These are phyloP conservation scores for Begonia peltatifolia DNA, from an alignment of 306 rosid genomes.

Conservation along the genomic window DNA sequence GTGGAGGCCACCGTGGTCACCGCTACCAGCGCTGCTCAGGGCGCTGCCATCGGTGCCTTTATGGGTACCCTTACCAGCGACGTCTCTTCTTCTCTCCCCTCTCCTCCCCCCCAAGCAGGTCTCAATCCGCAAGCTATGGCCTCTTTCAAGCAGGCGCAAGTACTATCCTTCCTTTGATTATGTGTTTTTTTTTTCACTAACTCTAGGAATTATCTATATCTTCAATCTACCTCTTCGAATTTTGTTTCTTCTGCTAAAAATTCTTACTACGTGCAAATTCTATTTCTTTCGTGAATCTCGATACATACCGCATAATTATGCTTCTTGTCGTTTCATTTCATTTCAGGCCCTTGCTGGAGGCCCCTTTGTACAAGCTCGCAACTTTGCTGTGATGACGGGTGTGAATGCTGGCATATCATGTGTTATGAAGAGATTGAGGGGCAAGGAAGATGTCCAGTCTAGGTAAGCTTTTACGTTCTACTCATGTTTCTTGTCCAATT, in stretches of 20 bases:
- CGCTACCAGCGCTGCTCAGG: conserved; percentile 77
- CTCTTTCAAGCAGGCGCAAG: conserved; percentile 92
- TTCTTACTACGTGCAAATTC: too few relatives aligned
- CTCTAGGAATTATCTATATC: background rate
- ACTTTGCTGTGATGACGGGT: conserved; percentile 97
- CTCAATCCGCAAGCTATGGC: conserved; percentile 86
- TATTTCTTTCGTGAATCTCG: too few relatives aligned
- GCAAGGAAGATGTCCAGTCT: conserved; percentile 88
- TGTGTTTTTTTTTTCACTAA: conserved; percentile 1
- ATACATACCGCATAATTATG: too few relatives aligned
- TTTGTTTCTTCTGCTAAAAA: too few relatives aligned
- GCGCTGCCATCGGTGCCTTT: conserved; percentile 73
- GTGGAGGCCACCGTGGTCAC: conserved; percentile 89
- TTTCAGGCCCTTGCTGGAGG: conserved; percentile 85
- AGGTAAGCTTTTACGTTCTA: conserved; percentile 31
- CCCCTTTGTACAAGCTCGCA: conserved; percentile 79
- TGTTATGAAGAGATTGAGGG: conserved; percentile 84
- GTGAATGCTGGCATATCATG: conserved; percentile 89
- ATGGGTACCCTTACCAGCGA: conserved; percentile 78
- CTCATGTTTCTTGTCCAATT: too few relatives aligned
- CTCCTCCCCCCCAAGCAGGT: conserved; percentile 52
- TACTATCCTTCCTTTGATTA: background rate
- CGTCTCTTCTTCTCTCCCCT: conserved; percentile 41
- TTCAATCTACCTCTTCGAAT: too few relatives aligned
- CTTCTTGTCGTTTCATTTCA: background rate